These are phyloP conservation scores for Massarina eburnea DNA, from an alignment of 2,329 filamentous ascomycete genomes.

Conservation along the genomic window DNA sequence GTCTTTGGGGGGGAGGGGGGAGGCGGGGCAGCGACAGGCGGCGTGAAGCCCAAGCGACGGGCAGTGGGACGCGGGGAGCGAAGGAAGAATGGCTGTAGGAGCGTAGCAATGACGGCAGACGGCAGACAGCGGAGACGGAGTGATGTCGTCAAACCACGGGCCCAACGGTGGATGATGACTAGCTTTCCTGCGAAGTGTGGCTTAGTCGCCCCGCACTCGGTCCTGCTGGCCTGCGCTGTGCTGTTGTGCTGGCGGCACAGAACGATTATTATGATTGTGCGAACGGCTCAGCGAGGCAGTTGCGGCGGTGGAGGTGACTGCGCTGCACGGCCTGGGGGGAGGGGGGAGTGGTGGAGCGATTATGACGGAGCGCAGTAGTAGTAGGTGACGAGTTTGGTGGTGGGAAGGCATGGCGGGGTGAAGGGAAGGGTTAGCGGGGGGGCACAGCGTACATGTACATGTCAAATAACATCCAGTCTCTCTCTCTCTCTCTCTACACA, in stretches of 20 bases:
- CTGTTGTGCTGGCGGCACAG: too few species aligned
- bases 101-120: constrained; percentile 19
- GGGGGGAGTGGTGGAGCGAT: constrained; percentile 1
- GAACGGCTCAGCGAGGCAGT: too few species aligned
- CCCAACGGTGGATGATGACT: not conserved
- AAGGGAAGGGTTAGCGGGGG: too few species aligned
- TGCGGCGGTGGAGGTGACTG: not conserved
- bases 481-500: too few species aligned
- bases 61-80: constrained; percentile 3
- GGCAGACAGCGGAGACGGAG: constrained; percentile 6
- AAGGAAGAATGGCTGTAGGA: constrained; percentile 12
- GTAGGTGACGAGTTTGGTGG: not conserved
- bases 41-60: constrained; percentile 27
- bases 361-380: constrained; percentile 1
- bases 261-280: too few species aligned
- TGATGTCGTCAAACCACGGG: constrained; percentile 12
- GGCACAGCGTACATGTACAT: too few species aligned
- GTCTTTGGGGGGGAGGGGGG: constrained; percentile 3
- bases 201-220: constrained; percentile 6
- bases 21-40: constrained; percentile 17
- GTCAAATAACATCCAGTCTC: too few species aligned
- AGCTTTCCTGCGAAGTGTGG: constrained; percentile 3
- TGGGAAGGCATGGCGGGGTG: constrained; percentile 2
- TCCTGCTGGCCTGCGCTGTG: not conserved
- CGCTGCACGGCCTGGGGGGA: not conserved